Conservation (phyloP, 495 filamentous ascomycete species). For the Podospora comata region DNA sequence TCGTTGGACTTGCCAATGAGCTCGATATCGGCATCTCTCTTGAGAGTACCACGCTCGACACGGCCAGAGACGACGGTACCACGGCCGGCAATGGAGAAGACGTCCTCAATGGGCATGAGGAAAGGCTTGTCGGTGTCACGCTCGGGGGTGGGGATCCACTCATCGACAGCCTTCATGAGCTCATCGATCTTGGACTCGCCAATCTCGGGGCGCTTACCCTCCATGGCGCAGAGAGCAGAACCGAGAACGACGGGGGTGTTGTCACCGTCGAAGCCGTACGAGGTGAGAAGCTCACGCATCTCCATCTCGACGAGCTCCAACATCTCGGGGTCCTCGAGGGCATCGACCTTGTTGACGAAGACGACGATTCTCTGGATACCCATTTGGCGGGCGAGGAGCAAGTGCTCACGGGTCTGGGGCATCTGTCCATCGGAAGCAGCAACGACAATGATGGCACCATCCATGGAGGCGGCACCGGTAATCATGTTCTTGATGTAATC, state of each 20-base stretch:
- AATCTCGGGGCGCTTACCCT: constrained; percentile 81
- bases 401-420: constrained; percentile 98
- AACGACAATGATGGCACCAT: constrained; percentile 96
- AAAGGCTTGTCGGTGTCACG: constrained; percentile 95
- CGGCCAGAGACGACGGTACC: constrained; percentile 95
- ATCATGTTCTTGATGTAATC: constrained; percentile 99
- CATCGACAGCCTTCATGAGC: constrained; percentile 84
- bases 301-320: constrained; percentile 99
- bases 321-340: constrained; percentile 96
- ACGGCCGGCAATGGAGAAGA: constrained; percentile 96
- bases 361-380: constrained; percentile 97
- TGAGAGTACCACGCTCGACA: constrained; percentile 91
- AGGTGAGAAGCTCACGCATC: constrained; percentile 91
- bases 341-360: constrained; percentile 99
- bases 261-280: constrained; percentile 96
- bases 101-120: constrained; percentile 97
- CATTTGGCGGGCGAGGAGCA: constrained; percentile 95
- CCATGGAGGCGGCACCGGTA: constrained; percentile 95
- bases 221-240: constrained; percentile 93
- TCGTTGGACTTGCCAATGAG: constrained; percentile 74
- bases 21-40: constrained; percentile 90
- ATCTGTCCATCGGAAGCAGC: constrained; percentile 99
- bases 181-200: constrained; percentile 81
- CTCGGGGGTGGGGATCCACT: constrained; percentile 91
- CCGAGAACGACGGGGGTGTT: constrained; percentile 95